These are phyloP conservation scores for Hortaea sp. DNA, from an alignment of 2,329 filamentous ascomycete species.

Conservation along the genomic window DNA sequence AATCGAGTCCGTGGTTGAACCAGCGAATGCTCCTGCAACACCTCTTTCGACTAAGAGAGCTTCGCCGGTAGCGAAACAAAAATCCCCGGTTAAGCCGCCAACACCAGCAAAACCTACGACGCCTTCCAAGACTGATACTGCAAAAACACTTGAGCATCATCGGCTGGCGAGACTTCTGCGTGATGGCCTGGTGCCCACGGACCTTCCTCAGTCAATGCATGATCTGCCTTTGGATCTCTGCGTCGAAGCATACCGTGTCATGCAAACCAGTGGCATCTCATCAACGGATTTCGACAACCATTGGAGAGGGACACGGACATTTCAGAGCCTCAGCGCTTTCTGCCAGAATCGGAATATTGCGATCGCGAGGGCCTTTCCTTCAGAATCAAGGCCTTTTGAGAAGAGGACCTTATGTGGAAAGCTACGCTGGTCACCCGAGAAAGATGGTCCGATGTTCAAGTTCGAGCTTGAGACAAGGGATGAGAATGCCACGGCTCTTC, in stretches of 20 bases:
- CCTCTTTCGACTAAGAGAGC: not conserved
- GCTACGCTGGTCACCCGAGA: constrained; percentile 5
- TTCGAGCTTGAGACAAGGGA: constrained; percentile 10
- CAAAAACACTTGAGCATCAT: constrained; percentile 1
- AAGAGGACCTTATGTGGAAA: constrained; percentile 6
- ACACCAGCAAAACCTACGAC: not conserved
- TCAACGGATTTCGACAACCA: constrained; percentile 2
- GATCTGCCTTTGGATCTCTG: constrained; percentile 9
- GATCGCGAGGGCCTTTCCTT: constrained; percentile 3
- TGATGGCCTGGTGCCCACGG: constrained; percentile 7
- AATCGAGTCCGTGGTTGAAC: not conserved
- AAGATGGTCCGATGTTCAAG: constrained; percentile 11
- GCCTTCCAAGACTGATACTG: not conserved
- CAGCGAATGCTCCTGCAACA: not conserved
- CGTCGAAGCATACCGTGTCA: constrained; percentile 14
- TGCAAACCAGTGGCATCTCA: constrained; percentile 9
- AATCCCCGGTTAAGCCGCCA: not conserved
- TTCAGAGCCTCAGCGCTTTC: too few relatives aligned
- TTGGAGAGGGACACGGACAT: constrained; percentile 2
- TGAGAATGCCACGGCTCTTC: constrained; percentile 15
- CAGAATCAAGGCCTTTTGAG: constrained; percentile 2
- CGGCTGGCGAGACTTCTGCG: not conserved
- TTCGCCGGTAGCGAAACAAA: not conserved
- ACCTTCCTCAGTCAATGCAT: constrained; percentile 7
- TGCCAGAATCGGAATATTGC: too few relatives aligned